A percentile compares a stretch with the other conserved stretches of the same genome.
These are phyloP conservation scores for Russula brevipes DNA, from an alignment of 768 basidiomycete species.

Conservation along the genomic window DNA sequence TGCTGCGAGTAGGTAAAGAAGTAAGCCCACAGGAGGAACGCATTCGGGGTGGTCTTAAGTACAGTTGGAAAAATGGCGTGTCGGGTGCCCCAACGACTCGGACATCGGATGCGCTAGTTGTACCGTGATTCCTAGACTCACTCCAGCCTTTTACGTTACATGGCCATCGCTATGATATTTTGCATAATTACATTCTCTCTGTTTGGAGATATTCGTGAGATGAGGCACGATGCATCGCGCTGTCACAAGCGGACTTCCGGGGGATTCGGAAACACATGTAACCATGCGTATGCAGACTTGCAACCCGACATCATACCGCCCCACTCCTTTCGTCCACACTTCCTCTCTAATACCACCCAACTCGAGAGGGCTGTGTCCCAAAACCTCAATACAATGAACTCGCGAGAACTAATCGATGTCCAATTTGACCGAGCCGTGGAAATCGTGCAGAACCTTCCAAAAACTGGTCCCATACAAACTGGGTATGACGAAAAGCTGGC, in stretches of 20 bases:
- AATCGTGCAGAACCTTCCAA: conserved; percentile 88
- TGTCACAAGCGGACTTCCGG: neutral
- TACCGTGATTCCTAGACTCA: neutral
- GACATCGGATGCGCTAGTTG: neutral
- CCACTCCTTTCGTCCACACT: neutral
- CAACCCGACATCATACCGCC: too few species aligned
- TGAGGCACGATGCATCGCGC: neutral
- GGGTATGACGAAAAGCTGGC: conserved; percentile 91
- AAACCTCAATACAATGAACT: conserved; percentile 43
- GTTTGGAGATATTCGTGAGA: neutral
- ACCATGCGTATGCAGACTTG: neutral
- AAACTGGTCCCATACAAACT: conserved; percentile 92
- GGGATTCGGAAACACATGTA: conserved; percentile 3
- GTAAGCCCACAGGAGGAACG: conserved; percentile 56
- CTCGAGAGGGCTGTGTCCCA: neutral
- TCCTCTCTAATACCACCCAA: neutral
- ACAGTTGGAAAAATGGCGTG: conserved; percentile 60
- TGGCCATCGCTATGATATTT: neutral
- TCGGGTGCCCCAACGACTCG: conserved; percentile 31
- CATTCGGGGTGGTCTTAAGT: conserved; percentile 71
- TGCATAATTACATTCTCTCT: conserved; percentile 1
- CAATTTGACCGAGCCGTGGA: conserved; percentile 94
- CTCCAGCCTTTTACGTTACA: neutral
- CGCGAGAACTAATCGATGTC: conserved; percentile 62
- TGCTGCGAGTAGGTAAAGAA: conserved; percentile 45